phyloP scores from a whole-genome alignment of 345 rosid genomes.

The Balakata baccata region DNA sequence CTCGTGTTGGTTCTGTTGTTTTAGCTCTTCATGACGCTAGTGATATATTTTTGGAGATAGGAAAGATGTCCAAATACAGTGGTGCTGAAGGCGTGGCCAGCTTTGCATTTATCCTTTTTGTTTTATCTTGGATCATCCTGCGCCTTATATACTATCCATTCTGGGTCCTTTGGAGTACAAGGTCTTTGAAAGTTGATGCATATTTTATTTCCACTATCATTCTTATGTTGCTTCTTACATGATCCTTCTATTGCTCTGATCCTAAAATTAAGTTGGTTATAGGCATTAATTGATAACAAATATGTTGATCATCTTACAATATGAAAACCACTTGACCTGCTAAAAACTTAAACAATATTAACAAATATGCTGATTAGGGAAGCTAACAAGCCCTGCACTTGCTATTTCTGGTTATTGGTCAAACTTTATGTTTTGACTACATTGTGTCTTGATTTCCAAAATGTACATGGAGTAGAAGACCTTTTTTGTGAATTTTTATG shows the following conservation, averaged over 20 bases:
- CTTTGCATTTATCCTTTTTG: conserved; percentile 72
- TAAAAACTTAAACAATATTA: neutral
- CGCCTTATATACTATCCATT: conserved; percentile 94
- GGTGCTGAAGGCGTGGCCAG: conserved; percentile 81
- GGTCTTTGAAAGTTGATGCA: conserved; percentile 46
- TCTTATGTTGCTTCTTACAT: neutral
- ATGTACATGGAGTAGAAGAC: neutral
- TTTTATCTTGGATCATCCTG: conserved; percentile 76
- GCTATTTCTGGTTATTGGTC: conserved; percentile 3
- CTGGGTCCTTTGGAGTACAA: conserved; percentile 99
- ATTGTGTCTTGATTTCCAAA: neutral
- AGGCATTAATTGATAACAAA: neutral
- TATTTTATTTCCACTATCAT: neutral
- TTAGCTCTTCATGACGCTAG: conserved; percentile 96
- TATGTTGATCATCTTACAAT: neutral
- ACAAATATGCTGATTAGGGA: neutral
- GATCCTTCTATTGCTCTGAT: neutral
- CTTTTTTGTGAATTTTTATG: neutral
- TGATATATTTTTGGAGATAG: conserved; percentile 87
- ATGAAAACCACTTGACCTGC: no score
- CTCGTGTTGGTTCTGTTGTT: conserved; percentile 85
- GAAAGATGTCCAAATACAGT: conserved; percentile 90
- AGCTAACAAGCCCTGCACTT: neutral
- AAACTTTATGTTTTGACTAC: neutral
- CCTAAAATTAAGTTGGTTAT: neutral